These are phyloP conservation scores for Neoboletus subvelutipes DNA, from an alignment of 768 basidiomycete genomes.

Conservation along the genomic window DNA sequence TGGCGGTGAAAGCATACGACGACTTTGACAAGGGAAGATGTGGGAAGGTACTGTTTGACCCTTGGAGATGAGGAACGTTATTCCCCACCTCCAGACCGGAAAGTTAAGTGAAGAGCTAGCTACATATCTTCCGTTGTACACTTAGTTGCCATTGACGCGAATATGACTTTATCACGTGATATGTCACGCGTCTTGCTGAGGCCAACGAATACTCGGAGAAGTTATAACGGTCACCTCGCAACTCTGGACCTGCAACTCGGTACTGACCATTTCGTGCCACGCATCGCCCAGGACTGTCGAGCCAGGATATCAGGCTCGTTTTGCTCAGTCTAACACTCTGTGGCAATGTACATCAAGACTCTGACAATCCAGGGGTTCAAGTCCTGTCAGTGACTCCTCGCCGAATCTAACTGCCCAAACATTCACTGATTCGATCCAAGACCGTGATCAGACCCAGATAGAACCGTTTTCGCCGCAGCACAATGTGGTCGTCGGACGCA, in stretches of 20 bases:
- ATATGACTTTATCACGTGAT: slow-evolving; percentile 25
- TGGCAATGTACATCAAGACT: slow-evolving; percentile 79
- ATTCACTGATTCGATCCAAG: slow-evolving; percentile 36
- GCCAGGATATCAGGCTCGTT: neutral
- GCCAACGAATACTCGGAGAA: neutral
- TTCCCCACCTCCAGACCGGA: too few relatives aligned
- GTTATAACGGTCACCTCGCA: too few relatives aligned
- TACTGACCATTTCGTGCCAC: neutral
- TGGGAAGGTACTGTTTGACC: slow-evolving; percentile 78
- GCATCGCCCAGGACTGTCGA: neutral
- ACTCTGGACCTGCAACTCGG: neutral
- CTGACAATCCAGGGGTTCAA: slow-evolving; percentile 95
- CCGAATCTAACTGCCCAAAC: neutral
- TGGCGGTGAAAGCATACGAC: slow-evolving; percentile 58
- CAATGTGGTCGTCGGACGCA: slow-evolving; percentile 96
- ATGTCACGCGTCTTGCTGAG: slow-evolving; percentile 7
- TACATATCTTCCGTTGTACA: too few relatives aligned
- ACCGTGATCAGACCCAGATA: slow-evolving; percentile 86
- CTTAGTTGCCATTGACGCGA: neutral
- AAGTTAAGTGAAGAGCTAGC: too few relatives aligned
- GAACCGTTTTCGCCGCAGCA: slow-evolving; percentile 93
- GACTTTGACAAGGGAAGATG: slow-evolving; percentile 70
- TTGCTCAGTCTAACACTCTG: neutral
- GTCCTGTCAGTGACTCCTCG: slow-evolving; percentile 61
- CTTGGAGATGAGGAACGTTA: slow-evolving; percentile 56